Conservation (phyloP, 345 rosid genomes). For the Garcia nutans region DNA sequence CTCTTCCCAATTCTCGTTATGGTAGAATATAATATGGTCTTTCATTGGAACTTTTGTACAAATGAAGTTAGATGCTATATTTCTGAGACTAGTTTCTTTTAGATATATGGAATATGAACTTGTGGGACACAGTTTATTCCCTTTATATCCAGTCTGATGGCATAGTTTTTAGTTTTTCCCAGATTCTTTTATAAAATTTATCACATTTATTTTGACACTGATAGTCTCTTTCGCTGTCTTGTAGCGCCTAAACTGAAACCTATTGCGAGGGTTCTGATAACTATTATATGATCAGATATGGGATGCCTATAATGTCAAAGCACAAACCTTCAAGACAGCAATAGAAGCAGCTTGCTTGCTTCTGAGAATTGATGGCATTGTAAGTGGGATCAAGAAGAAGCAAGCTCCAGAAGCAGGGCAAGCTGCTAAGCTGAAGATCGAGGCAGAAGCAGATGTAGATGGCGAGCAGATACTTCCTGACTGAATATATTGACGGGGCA, state of each 20-base stretch:
- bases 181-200: neutral
- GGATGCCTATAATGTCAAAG: constrained; percentile 96
- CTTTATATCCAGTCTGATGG: neutral
- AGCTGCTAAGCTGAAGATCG: constrained; percentile 63
- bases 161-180: neutral
- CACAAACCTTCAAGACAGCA: constrained; percentile 90
- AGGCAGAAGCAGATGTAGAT: constrained; percentile 92
- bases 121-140: neutral
- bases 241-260: neutral
- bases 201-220: neutral
- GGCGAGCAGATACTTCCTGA: constrained; percentile 90
- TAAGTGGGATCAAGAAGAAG: constrained; percentile 95
- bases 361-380: constrained; percentile 87
- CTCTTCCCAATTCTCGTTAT: neutral
- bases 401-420: constrained; percentile 73
- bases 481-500: constrained; percentile 22
- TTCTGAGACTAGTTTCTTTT: neutral
- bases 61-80: neutral
- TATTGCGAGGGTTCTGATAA: neutral
- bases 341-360: constrained; percentile 96
- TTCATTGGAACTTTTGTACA: neutral
- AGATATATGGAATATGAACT: neutral
- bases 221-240: neutral
- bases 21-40: neutral
- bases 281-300: constrained; percentile 52